Evolutionary conservation across 257 asterid species (phyloP).

Genomic region (Fraxinus cuspidata): DNA sequence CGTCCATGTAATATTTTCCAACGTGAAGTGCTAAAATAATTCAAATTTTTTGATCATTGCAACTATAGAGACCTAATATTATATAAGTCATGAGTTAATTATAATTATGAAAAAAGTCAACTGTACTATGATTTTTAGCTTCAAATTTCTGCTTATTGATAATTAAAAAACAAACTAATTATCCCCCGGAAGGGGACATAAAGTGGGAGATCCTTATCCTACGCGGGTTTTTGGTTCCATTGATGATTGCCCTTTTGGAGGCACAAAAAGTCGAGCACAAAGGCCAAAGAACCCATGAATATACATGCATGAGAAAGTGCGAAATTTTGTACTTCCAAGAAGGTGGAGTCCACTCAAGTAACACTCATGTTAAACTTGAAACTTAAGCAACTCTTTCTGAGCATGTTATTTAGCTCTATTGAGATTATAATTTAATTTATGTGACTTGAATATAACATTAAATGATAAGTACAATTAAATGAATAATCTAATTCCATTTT

Average conservation of each 20-base stretch:
- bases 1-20: too few species aligned
- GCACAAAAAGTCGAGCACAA: slow-evolving; percentile 37
- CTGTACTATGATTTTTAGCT: background rate
- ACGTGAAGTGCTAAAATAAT: too few species aligned
- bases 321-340: slow-evolving; percentile 28
- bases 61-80: too few species aligned
- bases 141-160: background rate
- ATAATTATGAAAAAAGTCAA: slow-evolving; percentile 8
- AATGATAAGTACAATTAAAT: too few species aligned
- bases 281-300: background rate
- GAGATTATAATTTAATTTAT: too few species aligned
- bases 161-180: background rate
- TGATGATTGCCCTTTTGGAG: slow-evolving; percentile 31
- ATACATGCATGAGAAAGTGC: background rate
- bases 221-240: slow-evolving; percentile 38
- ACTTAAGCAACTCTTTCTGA: too few species aligned
- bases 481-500: too few species aligned
- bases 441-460: too few species aligned
- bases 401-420: too few species aligned
- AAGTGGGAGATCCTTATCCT: slow-evolving; percentile 31
- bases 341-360: slow-evolving; percentile 38
- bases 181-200: slow-evolving; percentile 30
- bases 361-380: slow-evolving; percentile 7
- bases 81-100: background rate
- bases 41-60: too few species aligned